A percentile compares a stretch with the other conserved stretches of the same genome.
Evolutionary conservation across 495 filamentous ascomycete genomes (phyloP).

Genomic region (Tuber umbilicatum): DNA sequence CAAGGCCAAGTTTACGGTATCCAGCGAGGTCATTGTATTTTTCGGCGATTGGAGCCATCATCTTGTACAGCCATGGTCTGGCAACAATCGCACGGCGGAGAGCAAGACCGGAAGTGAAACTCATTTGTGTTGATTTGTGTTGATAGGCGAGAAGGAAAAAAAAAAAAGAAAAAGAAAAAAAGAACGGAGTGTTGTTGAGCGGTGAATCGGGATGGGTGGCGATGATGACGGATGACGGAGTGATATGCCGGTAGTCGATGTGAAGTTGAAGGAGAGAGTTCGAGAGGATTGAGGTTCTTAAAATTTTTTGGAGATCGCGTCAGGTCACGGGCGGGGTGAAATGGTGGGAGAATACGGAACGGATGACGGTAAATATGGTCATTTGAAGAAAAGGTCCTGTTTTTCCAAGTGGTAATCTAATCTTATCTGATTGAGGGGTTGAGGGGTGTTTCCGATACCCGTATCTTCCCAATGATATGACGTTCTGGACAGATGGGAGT

Average conservation of each 20-base stretch:
- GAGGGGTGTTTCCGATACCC: not conserved
- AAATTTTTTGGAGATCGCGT: not conserved
- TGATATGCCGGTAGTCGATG: not conserved
- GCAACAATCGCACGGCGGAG: conserved; percentile 49
- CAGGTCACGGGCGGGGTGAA: not conserved
- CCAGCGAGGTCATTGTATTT: conserved; percentile 83
- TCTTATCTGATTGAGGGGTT: not conserved
- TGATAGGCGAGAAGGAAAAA: not conserved
- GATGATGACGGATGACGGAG: too few relatives aligned
- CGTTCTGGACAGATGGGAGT: not conserved
- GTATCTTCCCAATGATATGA: not conserved
- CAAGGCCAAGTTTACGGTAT: conserved; percentile 87
- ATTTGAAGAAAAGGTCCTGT: not conserved
- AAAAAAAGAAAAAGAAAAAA: not conserved
- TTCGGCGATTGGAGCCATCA: conserved; percentile 68
- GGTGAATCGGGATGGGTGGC: not conserved
- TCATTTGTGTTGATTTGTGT: not conserved
- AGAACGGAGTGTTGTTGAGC: not conserved
- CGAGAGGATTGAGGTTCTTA: not conserved
- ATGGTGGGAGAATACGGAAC: not conserved
- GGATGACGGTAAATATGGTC: not conserved
- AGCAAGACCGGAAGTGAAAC: not conserved
- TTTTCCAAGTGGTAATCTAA: not conserved
- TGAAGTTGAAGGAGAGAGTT: not conserved
- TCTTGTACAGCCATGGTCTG: conserved; percentile 73